A percentile compares a stretch with the other conserved stretches of the same genome.
Evolutionary conservation across 257 asterid species (phyloP).

Genomic region (Fraxinus excelsior): DNA sequence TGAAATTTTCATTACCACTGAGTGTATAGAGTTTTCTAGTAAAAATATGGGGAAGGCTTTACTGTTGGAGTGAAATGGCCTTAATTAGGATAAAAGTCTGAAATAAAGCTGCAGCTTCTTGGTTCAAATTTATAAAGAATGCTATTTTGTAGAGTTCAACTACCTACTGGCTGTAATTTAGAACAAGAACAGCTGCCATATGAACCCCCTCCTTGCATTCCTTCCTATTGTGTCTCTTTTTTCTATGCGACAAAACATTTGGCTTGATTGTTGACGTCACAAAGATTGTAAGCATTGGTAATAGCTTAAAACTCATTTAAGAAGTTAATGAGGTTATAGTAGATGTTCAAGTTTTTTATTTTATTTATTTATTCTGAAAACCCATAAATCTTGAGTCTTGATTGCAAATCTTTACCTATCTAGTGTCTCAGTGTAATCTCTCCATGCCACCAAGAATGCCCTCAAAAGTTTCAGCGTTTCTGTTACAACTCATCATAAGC

Average conservation of each 20-base stretch:
- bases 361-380: not conserved
- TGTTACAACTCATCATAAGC: not conserved
- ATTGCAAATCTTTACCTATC: not conserved
- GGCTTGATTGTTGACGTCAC: slow-evolving; percentile 2
- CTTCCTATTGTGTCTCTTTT: not conserved
- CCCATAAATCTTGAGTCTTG: not conserved
- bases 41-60: not conserved
- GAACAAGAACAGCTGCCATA: not conserved
- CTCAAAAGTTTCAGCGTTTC: not conserved
- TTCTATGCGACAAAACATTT: not conserved
- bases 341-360: not conserved
- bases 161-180: not conserved
- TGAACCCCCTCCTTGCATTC: not conserved
- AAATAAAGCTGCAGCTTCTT: not conserved
- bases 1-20: not conserved
- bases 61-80: slow-evolving; percentile 12
- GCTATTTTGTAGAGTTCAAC: not conserved
- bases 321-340: not conserved
- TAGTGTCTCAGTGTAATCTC: not conserved
- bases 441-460: not conserved
- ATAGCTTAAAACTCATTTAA: not conserved
- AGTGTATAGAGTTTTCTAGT: not conserved
- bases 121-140: not conserved
- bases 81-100: not conserved
- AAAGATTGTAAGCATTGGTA: not conserved